These are phyloP conservation scores for Cyclocybe aegerita DNA, from an alignment of 768 basidiomycete genomes.

Conservation along the genomic window DNA sequence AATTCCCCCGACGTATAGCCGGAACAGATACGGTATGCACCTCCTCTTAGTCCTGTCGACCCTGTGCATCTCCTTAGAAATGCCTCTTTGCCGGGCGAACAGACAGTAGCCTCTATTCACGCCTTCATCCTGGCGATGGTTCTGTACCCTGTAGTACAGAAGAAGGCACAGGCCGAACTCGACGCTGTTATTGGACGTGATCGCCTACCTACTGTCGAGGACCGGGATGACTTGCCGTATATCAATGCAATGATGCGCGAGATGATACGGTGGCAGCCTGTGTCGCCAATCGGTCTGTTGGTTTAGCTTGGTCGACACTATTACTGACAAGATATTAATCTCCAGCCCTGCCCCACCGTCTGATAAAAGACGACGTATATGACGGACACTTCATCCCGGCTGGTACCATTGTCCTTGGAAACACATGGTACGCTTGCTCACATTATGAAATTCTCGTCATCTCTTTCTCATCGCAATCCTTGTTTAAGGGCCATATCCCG, in stretches of 20 bases:
- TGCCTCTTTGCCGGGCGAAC: not conserved
- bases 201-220: constrained; percentile 32
- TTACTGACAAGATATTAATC: too few relatives aligned
- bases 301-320: not conserved
- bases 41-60: too few relatives aligned
- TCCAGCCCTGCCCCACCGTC: constrained; percentile 14
- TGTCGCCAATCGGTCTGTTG: constrained; percentile 30
- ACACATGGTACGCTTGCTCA: constrained; percentile 23
- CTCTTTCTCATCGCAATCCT: not conserved
- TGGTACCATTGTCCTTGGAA: constrained; percentile 31
- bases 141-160: constrained; percentile 31
- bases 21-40: constrained; percentile 29
- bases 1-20: constrained; percentile 6
- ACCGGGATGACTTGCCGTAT: constrained; percentile 30
- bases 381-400: constrained; percentile 30
- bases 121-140: constrained; percentile 36
- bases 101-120: constrained; percentile 30
- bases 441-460: not conserved
- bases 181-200: constrained; percentile 31
- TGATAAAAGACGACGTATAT: constrained; percentile 17
- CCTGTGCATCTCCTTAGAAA: too few relatives aligned
- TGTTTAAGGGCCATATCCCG: constrained; percentile 23
- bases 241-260: constrained; percentile 35
- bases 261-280: constrained; percentile 30
- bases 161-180: constrained; percentile 34